These are phyloP conservation scores for Daldinia eschscholtzii DNA, from an alignment of 2,329 filamentous ascomycete genomes.

Conservation along the genomic window DNA sequence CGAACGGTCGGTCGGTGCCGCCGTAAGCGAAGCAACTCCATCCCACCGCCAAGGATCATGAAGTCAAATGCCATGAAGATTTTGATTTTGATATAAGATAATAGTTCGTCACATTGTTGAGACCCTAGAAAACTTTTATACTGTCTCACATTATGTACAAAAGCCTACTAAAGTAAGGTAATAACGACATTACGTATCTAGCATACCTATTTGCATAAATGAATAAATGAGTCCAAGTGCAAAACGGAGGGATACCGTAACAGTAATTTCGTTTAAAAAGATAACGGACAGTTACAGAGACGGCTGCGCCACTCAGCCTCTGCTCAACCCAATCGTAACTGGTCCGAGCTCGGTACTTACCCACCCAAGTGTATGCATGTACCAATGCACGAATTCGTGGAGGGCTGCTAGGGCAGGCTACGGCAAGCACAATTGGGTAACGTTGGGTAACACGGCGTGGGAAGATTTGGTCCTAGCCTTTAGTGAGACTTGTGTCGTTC, in stretches of 20 bases:
- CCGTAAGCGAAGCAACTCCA: conserved; percentile 33
- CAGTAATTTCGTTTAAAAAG: conserved; percentile 5
- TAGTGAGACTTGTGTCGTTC: conserved; percentile 3
- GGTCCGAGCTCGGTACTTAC: conserved; percentile 19
- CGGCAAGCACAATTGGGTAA: conserved; percentile 13
- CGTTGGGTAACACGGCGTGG: conserved; percentile 27
- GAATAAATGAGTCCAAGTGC: background rate
- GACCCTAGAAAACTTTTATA: background rate
- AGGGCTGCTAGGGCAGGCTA: conserved; percentile 19
- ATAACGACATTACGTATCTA: background rate
- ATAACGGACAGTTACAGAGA: conserved; percentile 15
- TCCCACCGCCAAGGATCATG: conserved; percentile 13
- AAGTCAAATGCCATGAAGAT: conserved; percentile 22
- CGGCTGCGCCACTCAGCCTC: conserved; percentile 36
- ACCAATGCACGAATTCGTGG: conserved; percentile 12
- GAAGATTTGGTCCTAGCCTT: conserved; percentile 29
- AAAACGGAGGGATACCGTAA: background rate
- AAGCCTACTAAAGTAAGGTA: background rate
- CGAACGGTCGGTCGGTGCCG: conserved; percentile 20
- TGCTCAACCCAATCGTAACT: conserved; percentile 10
- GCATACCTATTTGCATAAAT: background rate
- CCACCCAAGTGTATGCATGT: background rate
- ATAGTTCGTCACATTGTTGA: background rate
- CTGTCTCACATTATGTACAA: background rate
- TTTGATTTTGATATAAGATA: background rate